Evolutionary conservation across 2,329 filamentous ascomycete genomes (phyloP).

Genomic region (Stachybotrys chartarum): DNA sequence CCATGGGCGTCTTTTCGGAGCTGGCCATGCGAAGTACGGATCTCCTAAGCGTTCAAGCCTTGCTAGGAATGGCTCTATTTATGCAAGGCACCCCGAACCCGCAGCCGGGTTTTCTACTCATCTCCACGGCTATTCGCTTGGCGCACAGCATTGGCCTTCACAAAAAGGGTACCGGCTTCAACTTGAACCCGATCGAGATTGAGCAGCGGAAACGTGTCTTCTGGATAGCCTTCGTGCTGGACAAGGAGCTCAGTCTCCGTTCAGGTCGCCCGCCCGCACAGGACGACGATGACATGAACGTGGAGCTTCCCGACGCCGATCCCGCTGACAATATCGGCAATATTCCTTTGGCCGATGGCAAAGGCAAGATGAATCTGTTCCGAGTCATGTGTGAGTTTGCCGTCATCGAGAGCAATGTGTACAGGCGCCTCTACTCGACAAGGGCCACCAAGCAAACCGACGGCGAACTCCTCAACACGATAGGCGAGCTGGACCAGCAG

Average conservation of each 20-base stretch:
- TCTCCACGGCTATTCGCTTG: conserved; percentile 82
- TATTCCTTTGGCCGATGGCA: conserved; percentile 81
- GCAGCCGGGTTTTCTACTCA: conserved; percentile 85
- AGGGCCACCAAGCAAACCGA: conserved; percentile 88
- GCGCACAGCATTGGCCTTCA: conserved; percentile 94
- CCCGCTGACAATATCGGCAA: conserved; percentile 91
- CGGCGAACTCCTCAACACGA: conserved; percentile 88
- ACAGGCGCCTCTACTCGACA: conserved; percentile 87
- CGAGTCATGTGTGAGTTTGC: conserved; percentile 87
- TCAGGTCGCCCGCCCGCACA: conserved; percentile 54
- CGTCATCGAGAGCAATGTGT: conserved; percentile 87
- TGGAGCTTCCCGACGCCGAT: conserved; percentile 86
- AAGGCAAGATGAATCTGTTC: conserved; percentile 92
- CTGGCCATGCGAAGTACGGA: conserved; percentile 95
- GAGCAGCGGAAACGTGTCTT: conserved; percentile 72
- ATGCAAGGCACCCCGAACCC: conserved; percentile 95
- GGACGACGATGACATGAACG: conserved; percentile 76
- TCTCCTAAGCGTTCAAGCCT: conserved; percentile 85
- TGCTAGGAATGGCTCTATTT: conserved; percentile 90
- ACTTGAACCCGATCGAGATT: conserved; percentile 85
- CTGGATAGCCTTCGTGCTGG: conserved; percentile 59
- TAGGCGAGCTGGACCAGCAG: conserved; percentile 84
- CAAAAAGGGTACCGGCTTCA: conserved; percentile 87
- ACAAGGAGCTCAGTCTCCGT: conserved; percentile 55
- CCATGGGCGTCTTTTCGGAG: conserved; percentile 87